phyloP scores from a whole-genome alignment of 2,329 filamentous ascomycete species.

The Paecilomyces niveus region DNA sequence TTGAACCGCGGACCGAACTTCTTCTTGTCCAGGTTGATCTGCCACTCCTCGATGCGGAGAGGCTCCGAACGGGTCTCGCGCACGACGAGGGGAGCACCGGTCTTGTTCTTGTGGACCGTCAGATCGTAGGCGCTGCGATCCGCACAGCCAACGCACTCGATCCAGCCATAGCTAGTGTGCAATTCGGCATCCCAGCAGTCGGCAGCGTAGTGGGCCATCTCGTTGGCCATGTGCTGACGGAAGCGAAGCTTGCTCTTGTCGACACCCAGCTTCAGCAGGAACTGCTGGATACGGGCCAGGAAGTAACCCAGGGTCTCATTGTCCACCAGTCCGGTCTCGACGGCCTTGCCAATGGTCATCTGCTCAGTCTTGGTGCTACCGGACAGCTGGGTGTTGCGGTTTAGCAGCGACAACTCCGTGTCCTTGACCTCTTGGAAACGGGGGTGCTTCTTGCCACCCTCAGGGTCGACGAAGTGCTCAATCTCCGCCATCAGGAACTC shows the following conservation, averaged over 20 bases:
- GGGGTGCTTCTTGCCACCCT: constrained; percentile 87
- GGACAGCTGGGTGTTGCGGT: constrained; percentile 75
- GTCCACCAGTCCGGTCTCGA: constrained; percentile 74
- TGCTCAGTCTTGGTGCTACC: constrained; percentile 71
- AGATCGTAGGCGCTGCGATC: constrained; percentile 93
- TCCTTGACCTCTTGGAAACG: constrained; percentile 82
- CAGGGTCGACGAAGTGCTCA: constrained; percentile 94
- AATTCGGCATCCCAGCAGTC: constrained; percentile 99
- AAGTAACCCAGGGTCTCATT: constrained; percentile 99
- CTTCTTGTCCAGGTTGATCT: constrained; percentile 85
- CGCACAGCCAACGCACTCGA: constrained; percentile 95
- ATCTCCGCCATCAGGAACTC: constrained; percentile 99
- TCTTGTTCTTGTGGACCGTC: constrained; percentile 87
- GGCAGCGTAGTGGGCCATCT: constrained; percentile 88
- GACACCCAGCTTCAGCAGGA: constrained; percentile 80
- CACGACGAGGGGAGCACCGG: constrained; percentile 76
- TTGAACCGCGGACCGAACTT: constrained; percentile 93
- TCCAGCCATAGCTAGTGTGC: constrained; percentile 87
- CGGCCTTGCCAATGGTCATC: constrained; percentile 78
- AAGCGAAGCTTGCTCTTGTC: constrained; percentile 87
- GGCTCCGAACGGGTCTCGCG: constrained; percentile 75
- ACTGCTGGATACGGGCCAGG: constrained; percentile 84
- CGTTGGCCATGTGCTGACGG: constrained; percentile 90
- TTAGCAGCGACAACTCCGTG: constrained; percentile 74
- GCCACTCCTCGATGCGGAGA: constrained; percentile 75